These are phyloP conservation scores for Phytophthora fragariae DNA, from an alignment of 352 stramenopile species.

Conservation along the genomic window DNA sequence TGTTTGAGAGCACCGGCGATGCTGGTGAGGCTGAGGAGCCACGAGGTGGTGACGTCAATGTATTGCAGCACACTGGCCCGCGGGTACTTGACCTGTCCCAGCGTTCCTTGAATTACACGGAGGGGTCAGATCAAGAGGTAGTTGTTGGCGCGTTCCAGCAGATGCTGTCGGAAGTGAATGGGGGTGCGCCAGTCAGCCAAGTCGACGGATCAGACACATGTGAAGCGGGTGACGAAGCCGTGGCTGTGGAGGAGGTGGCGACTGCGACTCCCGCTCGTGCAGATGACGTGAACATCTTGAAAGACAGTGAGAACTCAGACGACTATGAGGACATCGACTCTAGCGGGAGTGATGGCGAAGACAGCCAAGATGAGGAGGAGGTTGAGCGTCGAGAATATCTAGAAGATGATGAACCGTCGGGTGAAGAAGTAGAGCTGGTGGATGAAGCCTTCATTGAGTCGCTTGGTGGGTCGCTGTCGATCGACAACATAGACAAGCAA, in stretches of 20 bases:
- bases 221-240: neutral
- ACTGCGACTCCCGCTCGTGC: neutral
- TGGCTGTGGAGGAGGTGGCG: neutral
- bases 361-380: neutral
- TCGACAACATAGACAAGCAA: slow-evolving; percentile 5
- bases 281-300: slow-evolving; percentile 9
- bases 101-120: neutral
- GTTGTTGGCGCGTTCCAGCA: neutral
- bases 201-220: neutral
- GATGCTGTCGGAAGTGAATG: slow-evolving; percentile 15
- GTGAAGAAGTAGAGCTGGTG: slow-evolving; percentile 1
- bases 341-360: neutral
- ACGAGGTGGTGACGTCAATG: too few species aligned
- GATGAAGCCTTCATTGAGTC: slow-evolving; percentile 14
- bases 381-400: neutral
- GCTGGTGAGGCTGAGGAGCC: neutral
- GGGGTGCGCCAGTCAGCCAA: neutral
- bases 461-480: slow-evolving; percentile 8
- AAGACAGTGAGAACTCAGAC: neutral
- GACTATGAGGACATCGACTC: slow-evolving; percentile 2
- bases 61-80: neutral
- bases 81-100: neutral
- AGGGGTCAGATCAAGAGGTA: neutral
- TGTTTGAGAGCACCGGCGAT: neutral
- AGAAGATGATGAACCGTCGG: neutral